phyloP scores from a whole-genome alignment of 768 basidiomycete genomes.

The Hirschioporus abietinus region DNA sequence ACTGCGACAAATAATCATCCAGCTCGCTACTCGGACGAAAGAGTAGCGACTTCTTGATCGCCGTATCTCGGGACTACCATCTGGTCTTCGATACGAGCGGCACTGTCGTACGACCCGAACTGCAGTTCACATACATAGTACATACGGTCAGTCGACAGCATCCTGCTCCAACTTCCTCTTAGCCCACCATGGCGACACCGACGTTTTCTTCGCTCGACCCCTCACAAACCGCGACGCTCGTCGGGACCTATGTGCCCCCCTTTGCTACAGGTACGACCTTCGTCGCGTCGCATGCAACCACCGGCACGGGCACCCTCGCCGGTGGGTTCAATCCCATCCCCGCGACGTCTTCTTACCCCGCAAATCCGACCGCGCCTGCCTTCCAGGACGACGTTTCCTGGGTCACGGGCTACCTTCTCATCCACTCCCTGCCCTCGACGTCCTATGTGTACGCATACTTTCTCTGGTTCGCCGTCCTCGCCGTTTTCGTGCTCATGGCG shows the following conservation, averaged over 20 bases:
- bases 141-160: neutral
- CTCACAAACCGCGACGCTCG: slow-evolving; percentile 12
- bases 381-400: slow-evolving; percentile 42
- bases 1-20: neutral
- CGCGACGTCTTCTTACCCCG: slow-evolving; percentile 13
- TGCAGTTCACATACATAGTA: neutral
- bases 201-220: slow-evolving; percentile 8
- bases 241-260: slow-evolving; percentile 14
- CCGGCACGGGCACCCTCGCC: slow-evolving; percentile 4
- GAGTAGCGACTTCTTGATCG: neutral
- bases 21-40: neutral
- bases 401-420: slow-evolving; percentile 51
- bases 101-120: neutral
- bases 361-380: slow-evolving; percentile 40
- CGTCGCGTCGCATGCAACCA: slow-evolving; percentile 8
- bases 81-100: neutral
- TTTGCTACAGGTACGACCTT: slow-evolving; percentile 11
- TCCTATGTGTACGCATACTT: slow-evolving; percentile 53
- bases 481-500: slow-evolving; percentile 35
- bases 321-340: neutral
- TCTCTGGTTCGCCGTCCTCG: slow-evolving; percentile 50
- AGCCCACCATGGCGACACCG: slow-evolving; percentile 1
- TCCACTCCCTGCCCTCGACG: slow-evolving; percentile 48
- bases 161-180: neutral
- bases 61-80: slow-evolving; percentile 2